Evolutionary conservation across 768 basidiomycete genomes (phyloP), one percentile per base, ranked within the genome.

Genomic region (Ramaria rubella): DNA sequence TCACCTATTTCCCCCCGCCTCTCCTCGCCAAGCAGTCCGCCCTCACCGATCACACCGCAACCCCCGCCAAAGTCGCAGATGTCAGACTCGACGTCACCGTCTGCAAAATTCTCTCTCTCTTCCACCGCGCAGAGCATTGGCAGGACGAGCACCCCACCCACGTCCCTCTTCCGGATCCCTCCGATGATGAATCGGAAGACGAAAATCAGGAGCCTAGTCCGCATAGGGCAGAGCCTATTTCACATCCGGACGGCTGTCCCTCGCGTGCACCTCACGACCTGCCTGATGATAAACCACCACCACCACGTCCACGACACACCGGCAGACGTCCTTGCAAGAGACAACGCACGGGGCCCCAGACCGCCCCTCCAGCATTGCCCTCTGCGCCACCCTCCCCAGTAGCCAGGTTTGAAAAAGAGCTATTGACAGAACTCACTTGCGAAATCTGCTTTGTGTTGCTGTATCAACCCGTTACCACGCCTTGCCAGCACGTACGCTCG

Each of bases 361-460:
- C n/a, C 15, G 24, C 23, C 7, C 21, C n/a, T 26, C 50, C 33
- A 15, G 15, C 30, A 43, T 21, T 50, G 26, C 49, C 57, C n/a
- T 31, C 40, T 44, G 31, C 34, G 17, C 2, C 27, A 31, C 42
- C n/a, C 14, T 30, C 42, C 33, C 45, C 53, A 2, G n/a, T n/a
- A 15, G 17, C 29, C 19, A 55, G 38, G 43, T 78, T 87, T 57
- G 76, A 82, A 64, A 86, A 86, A 66, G 79, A 82, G 26, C 75
- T 88, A 51, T 69, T 81, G 23, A 63, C 77, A 11, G 87, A 94
- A 62, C 77, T 95, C 54, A 85, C 82, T 19, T 98, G 95, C 69
- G 89, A 94, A 69, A 94, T 98, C 31, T 98, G 95, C 71, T 88
- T 88, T 66, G 78, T 79, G 65, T 72, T 96, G 36, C 75, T 94